Evolutionary conservation across 1,139 yeast species (phyloP).

Genomic region (Entelexis sorbosivorans): DNA sequence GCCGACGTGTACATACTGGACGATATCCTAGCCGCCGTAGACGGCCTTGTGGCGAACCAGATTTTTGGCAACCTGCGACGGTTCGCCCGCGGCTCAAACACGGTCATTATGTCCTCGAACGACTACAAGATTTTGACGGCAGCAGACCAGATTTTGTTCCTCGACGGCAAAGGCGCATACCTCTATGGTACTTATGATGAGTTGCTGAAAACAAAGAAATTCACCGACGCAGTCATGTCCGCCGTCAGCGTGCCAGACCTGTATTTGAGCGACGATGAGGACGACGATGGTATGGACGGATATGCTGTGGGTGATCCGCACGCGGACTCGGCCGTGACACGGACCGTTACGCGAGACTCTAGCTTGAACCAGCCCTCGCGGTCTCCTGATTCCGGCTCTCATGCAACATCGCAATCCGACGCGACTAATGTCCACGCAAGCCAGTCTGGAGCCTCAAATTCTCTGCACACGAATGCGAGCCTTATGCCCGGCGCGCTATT

Average conservation of each 20-base stretch:
- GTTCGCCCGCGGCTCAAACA: slow-evolving; percentile 36
- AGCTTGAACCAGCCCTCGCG: neutral
- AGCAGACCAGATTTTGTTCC: slow-evolving; percentile 58
- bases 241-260: slow-evolving; percentile 10
- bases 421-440: no score
- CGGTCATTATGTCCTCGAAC: slow-evolving; percentile 74
- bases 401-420: no score
- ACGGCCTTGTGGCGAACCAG: slow-evolving; percentile 75
- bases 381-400: no score
- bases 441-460: neutral
- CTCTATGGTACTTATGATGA: slow-evolving; percentile 21
- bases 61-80: slow-evolving; percentile 57
- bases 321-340: neutral
- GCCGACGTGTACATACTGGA: slow-evolving; percentile 60
- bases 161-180: slow-evolving; percentile 32
- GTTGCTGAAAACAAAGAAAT: slow-evolving; percentile 26
- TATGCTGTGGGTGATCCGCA: neutral
- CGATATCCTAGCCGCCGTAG: slow-evolving; percentile 83
- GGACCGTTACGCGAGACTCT: neutral
- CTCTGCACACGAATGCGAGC: neutral
- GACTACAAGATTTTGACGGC: slow-evolving; percentile 56
- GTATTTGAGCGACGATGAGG: neutral
- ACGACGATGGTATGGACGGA: neutral
- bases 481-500: neutral
- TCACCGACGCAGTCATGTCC: slow-evolving; percentile 19